Evolutionary conservation across 495 filamentous ascomycete genomes (phyloP).

Genomic region (Trichoderma gamsii): DNA sequence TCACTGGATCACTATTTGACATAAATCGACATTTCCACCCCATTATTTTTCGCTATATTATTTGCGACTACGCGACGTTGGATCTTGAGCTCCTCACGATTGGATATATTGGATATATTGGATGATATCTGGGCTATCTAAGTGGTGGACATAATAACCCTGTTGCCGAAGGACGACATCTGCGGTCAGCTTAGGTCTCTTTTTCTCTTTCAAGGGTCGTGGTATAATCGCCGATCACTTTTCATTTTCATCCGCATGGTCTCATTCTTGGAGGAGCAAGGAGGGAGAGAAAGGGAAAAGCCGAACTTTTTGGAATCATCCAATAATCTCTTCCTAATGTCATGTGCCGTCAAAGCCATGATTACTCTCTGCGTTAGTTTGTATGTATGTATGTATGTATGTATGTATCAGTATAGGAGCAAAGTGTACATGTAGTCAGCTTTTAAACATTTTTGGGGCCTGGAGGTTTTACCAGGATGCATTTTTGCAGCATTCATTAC

Average conservation of each 20-base stretch:
- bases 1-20: neutral
- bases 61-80: neutral
- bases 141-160: conserved; percentile 4
- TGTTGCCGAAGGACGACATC: neutral
- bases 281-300: neutral
- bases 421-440: neutral
- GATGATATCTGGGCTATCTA: too few relatives aligned
- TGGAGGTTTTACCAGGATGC: neutral
- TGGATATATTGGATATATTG: too few relatives aligned
- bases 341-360: neutral
- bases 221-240: neutral
- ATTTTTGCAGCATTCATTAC: neutral
- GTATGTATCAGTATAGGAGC: neutral
- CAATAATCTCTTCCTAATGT: neutral
- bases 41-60: neutral
- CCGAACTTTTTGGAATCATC: neutral
- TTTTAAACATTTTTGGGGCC: neutral
- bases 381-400: neutral
- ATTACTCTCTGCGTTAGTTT: neutral
- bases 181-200: neutral
- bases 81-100: neutral
- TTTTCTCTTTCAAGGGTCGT: neutral
- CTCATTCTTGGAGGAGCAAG: neutral
- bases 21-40: neutral
- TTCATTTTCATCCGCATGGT: too few relatives aligned